Base-by-base conservation (phyloP, 2,329 filamentous ascomycete species). In the Epichloe gansuensis region DNA sequence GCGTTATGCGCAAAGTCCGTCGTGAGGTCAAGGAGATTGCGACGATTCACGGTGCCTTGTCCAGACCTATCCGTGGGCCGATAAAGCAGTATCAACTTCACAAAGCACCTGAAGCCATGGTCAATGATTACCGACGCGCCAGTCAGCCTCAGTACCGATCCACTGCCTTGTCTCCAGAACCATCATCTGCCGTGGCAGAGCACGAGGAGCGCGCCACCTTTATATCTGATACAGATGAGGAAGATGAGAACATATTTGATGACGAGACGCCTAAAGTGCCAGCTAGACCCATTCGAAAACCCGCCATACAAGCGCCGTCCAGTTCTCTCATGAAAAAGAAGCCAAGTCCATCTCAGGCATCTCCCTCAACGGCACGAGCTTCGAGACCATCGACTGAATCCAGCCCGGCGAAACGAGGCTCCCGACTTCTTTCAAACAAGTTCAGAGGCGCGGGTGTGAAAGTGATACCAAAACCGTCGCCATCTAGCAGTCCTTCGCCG, bases 11-110 rank as follows among this genome's bases (percentile, higher is more conserved):
- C 51, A 79, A 75, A 57, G 76, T 79, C 23, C 72, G 73, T 44
- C 71, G 77, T 47, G 77, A 84, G 59, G 76, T 75, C 5, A 72
- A 69, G 46, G 75, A 81, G 57, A 76, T 80, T 43, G 69, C 68
- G 50, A 70, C 57, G 51, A 71, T 71, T 38, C 73, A 75, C 56
- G 71, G 74, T 50, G 67, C 69, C 35, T 66, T 80, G 36, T 68
- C 71, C 17, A 71, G 63, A 43, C 40, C 54, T 17, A 55, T 58
- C 35, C 53, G 48, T 8, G 54, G 58, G 4, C 61, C 62, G 5
- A 51, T 11, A 64, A 69, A 12, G 64, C 66, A 53, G 55, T 69
- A 31, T 45, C 68, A 71, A 57, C 69, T 82, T 43, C 64, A 53
- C 21, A 69, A 66, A 45, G 77, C 80, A 0, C 80, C 80, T 6